phyloP scores from a whole-genome alignment of 352 stramenopile species.

The Pythium aristosporum region DNA sequence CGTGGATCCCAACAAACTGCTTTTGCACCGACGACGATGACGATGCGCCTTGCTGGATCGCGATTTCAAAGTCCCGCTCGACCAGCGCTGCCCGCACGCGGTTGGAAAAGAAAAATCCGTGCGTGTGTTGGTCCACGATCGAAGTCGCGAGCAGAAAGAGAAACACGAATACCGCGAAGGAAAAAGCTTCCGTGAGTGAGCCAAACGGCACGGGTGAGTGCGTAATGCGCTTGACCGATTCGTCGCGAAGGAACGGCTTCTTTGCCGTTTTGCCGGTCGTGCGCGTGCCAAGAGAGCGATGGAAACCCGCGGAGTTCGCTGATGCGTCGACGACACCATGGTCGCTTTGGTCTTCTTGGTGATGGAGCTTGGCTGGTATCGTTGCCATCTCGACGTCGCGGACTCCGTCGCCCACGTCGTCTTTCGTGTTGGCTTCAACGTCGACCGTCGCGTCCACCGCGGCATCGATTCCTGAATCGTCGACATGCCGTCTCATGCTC shows the following conservation, averaged over 20 bases:
- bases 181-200: conserved; percentile 45
- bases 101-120: conserved; percentile 68
- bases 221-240: conserved; percentile 43
- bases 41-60: conserved; percentile 21
- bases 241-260: conserved; percentile 29
- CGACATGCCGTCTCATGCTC: conserved; percentile 37
- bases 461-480: conserved; percentile 23
- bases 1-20: conserved; percentile 52
- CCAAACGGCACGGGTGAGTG: conserved; percentile 45
- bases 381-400: conserved; percentile 35
- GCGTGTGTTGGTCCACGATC: conserved; percentile 42
- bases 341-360: conserved; percentile 8
- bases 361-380: not conserved
- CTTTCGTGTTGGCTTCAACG: conserved; percentile 17
- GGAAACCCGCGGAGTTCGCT: conserved; percentile 4
- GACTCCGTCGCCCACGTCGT: conserved; percentile 8
- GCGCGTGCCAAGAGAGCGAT: conserved; percentile 23
- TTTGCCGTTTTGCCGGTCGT: conserved; percentile 12
- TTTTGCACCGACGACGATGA: conserved; percentile 29
- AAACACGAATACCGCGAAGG: conserved; percentile 54
- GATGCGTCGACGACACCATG: conserved; percentile 13
- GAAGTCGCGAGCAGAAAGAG: conserved; percentile 55
- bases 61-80: conserved; percentile 45
- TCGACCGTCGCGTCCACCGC: conserved; percentile 23
- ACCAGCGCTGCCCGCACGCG: conserved; percentile 47